Percentiles rank a stretch among this genome's conserved stretches.
These are phyloP conservation scores for Piromyces finnis DNA, from an alignment of 192 early-diverging fungal genomes.

Conservation along the genomic window DNA sequence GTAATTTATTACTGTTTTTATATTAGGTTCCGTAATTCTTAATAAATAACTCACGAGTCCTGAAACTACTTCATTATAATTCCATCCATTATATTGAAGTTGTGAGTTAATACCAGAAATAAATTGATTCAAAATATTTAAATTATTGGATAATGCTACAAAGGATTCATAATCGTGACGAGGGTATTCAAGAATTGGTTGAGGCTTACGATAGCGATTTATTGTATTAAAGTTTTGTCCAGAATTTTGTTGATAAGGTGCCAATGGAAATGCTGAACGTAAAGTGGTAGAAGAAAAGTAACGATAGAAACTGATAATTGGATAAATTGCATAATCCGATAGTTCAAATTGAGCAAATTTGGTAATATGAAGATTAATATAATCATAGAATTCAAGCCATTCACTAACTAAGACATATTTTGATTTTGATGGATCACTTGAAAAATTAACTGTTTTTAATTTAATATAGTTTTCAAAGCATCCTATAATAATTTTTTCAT, in stretches of 20 bases:
- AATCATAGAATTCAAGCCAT: conserved; percentile 73
- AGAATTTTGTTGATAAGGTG: neutral
- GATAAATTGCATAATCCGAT: conserved; percentile 46
- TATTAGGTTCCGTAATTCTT: conserved; percentile 57
- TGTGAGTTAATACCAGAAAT: neutral
- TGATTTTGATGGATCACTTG: conserved; percentile 36
- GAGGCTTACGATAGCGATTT: neutral
- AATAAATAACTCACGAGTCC: conserved; percentile 42
- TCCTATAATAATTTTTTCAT: conserved; percentile 71
- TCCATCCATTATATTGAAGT: neutral
- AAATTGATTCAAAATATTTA: neutral
- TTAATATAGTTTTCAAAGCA: conserved; percentile 82
- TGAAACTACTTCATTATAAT: neutral
- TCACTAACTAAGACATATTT: conserved; percentile 48
- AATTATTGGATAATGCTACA: neutral
- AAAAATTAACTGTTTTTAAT: conserved; percentile 40
- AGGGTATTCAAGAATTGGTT: neutral
- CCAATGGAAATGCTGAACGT: neutral
- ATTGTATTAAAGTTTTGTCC: neutral
- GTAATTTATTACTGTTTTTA: conserved; percentile 50
- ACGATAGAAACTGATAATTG: conserved; percentile 54
- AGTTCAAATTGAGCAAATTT: conserved; percentile 31
- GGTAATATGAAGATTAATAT: conserved; percentile 25
- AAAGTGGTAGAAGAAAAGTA: conserved; percentile 48
- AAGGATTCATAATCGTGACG: neutral